Percentiles rank a stretch among this genome's conserved stretches.
phyloP scores from a whole-genome alignment of 2,329 filamentous ascomycete species.

The Aspergillus texensis region DNA sequence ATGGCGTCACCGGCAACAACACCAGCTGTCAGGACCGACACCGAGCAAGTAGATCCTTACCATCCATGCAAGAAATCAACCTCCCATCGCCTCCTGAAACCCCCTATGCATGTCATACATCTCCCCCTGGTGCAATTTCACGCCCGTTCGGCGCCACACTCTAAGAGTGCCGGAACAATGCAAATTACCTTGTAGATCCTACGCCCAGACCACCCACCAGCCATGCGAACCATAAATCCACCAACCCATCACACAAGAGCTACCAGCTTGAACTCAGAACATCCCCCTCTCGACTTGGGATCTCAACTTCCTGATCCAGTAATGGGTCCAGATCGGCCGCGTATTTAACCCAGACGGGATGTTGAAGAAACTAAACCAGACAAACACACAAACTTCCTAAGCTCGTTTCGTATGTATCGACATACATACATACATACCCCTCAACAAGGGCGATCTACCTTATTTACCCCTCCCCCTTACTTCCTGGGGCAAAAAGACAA shows the following conservation, averaged over 20 bases:
- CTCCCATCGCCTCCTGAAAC: background rate
- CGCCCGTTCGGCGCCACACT: background rate
- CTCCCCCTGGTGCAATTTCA: background rate
- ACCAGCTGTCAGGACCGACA: background rate
- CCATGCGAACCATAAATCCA: background rate
- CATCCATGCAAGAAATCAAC: background rate
- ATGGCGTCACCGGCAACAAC: background rate
- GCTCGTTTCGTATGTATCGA: background rate
- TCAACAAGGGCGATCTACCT: constrained; percentile 1
- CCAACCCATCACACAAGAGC: background rate
- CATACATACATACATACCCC: background rate
- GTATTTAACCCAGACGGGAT: background rate
- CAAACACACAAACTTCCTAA: background rate
- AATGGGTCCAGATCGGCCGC: background rate
- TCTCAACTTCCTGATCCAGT: background rate
- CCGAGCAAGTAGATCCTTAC: background rate
- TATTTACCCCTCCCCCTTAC: constrained; percentile 8
- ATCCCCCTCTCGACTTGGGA: background rate
- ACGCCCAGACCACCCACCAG: background rate
- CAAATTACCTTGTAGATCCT: constrained; percentile 2
- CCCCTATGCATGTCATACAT: background rate
- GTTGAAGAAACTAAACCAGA: background rate
- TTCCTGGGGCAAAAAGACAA: background rate
- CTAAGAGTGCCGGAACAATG: background rate
- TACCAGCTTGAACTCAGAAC: background rate